Conservation (phyloP, 2,329 filamentous ascomycete genomes). For the Orbilia quercus region DNA sequence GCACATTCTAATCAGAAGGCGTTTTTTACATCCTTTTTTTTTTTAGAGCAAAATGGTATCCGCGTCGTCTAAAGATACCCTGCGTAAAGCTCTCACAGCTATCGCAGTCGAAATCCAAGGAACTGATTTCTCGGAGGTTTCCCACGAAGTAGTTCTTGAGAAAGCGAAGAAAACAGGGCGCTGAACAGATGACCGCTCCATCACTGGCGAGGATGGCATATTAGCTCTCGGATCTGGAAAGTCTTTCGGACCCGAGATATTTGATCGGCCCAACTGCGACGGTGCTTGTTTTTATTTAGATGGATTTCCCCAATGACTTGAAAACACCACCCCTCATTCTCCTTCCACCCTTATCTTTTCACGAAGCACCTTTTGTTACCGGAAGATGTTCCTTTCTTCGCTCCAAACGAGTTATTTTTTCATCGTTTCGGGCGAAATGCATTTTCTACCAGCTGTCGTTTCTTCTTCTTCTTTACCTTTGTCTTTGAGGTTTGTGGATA, state of each 20-base stretch:
- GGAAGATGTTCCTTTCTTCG: conserved; percentile 24
- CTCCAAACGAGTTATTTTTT: conserved; percentile 15
- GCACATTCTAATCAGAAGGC: background rate
- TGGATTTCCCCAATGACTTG: conserved; percentile 27
- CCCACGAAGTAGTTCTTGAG: conserved; percentile 77
- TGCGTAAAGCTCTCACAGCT: conserved; percentile 82
- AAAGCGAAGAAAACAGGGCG: conserved; percentile 65
- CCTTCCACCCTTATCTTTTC: conserved; percentile 13
- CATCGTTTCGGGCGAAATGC: conserved; percentile 36
- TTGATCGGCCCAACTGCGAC: conserved; percentile 10
- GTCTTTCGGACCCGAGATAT: background rate
- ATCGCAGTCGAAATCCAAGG: conserved; percentile 82
- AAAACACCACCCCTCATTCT: conserved; percentile 16
- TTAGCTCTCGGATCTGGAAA: background rate
- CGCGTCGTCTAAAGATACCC: conserved; percentile 85
- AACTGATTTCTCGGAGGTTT: conserved; percentile 85
- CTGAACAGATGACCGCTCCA: conserved; percentile 8
- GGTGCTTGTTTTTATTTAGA: conserved; percentile 3
- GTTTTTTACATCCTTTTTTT: conserved; percentile 26
- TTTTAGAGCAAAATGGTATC: conserved; percentile 86
- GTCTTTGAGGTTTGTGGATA: conserved; percentile 43
- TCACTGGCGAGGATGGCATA: background rate
- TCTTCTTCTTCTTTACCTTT: conserved; percentile 25
- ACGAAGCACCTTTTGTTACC: conserved; percentile 30
- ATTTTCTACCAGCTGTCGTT: conserved; percentile 46